These are phyloP conservation scores for Carex parvula DNA, from an alignment of 176 grass and related monocot genomes.

Conservation along the genomic window DNA sequence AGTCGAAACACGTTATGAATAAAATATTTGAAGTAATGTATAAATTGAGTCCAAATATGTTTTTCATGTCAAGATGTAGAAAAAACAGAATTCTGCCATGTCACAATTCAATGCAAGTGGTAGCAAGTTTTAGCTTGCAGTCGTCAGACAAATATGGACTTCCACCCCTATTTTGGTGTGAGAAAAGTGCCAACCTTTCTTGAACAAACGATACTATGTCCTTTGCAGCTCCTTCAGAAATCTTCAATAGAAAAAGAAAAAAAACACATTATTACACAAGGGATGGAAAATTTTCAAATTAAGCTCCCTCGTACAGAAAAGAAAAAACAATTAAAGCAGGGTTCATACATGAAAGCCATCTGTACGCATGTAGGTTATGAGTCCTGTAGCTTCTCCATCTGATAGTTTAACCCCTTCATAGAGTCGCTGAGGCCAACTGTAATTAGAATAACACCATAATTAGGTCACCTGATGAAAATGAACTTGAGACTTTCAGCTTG, in stretches of 20 bases:
- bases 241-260: slow-evolving; percentile 46
- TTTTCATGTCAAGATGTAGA: not conserved
- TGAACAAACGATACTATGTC: slow-evolving; percentile 73
- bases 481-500: not conserved
- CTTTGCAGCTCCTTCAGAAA: slow-evolving; percentile 76
- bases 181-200: slow-evolving; percentile 64
- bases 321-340: slow-evolving; percentile 9
- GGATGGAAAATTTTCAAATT: not conserved
- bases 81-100: not conserved
- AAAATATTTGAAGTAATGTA: not conserved
- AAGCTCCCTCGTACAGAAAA: not conserved
- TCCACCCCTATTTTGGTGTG: not conserved
- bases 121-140: not conserved
- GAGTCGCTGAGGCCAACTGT: slow-evolving; percentile 88
- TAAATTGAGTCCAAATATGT: not conserved
- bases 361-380: slow-evolving; percentile 97
- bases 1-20: not conserved
- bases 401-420: slow-evolving; percentile 91
- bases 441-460: slow-evolving; percentile 32
- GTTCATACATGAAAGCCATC: slow-evolving; percentile 87
- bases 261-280: not conserved
- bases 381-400: slow-evolving; percentile 74
- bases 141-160: not conserved
- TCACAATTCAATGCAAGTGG: slow-evolving; percentile 7
- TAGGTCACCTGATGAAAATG: slow-evolving; percentile 9